Base-by-base conservation (phyloP, 495 filamentous ascomycete species). In the Glarea lozoyensis region DNA sequence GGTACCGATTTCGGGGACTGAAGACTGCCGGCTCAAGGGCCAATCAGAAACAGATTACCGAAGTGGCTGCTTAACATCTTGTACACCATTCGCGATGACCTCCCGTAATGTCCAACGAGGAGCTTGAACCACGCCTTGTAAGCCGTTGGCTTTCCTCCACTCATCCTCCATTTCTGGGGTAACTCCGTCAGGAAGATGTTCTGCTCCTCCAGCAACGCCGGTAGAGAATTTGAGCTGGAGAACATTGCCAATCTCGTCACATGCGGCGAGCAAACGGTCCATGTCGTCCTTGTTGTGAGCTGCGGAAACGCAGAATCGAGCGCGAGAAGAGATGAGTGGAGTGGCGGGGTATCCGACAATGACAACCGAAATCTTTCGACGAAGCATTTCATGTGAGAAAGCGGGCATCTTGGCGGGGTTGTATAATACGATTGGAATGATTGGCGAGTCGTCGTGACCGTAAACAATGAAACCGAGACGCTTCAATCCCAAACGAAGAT, bases 261-360 rank as follows among this genome's bases (percentile, higher is more conserved):
- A 97, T 16, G 93, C 92, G 10, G 78, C 69, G 22, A 98, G 72
- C 42, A 97, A 67, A 15, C 90, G 82, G 62, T 98, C 93, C 48
- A 98, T 73, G 60, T 98, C 92, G 42, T 97, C 92, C 66, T 98
- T 98, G 55, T 88, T 98, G 66, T 98, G 92, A 3, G 92, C 85
- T 11, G 92, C 84, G 10, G 87, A 94, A 19, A 98, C 81, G 64
- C 92, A 98, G 70, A 98, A 94, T 34, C 92, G 79, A 31, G 88
- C 92, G 27, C 92, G 80, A 4, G 93, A 96, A 36, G 83, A 89
- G 44, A 96, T 88, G 40, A 98, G 73, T 3, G 92, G 92, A n/a
- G 92, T 98, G 13, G 92, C 92, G 1, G 92, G 92, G 56, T 98
- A 98, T 35, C 92, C 93, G 46, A 98, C 92, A 27, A 98, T 83